Percentiles rank a stretch among this genome's conserved stretches.
Evolutionary conservation across 805 yeast species (phyloP).

Genomic region (Candida xiaguanensis): DNA sequence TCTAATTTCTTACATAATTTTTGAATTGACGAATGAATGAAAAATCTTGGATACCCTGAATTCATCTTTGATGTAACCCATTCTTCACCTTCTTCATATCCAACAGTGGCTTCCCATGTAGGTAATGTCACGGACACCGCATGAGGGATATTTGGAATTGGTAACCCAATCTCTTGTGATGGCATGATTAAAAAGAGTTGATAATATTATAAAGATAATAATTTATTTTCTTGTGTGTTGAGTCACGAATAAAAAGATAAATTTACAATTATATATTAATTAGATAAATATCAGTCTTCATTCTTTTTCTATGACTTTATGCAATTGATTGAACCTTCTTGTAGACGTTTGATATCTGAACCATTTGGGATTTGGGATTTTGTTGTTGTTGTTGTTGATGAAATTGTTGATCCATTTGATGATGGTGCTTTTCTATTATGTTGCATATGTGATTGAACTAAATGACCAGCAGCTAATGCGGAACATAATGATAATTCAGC

Average conservation of each 20-base stretch:
- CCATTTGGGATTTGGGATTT: slow-evolving; percentile 6
- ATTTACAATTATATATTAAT: neutral
- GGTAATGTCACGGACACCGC: slow-evolving; percentile 95
- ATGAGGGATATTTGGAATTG: slow-evolving; percentile 89
- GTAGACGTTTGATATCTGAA: slow-evolving; percentile 41
- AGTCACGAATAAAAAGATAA: neutral
- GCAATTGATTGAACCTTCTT: slow-evolving; percentile 74
- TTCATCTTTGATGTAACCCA: slow-evolving; percentile 75
- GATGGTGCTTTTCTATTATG: slow-evolving; percentile 74
- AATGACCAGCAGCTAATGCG: slow-evolving; percentile 97
- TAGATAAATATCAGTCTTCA: neutral
- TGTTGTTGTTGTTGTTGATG: slow-evolving; percentile 7
- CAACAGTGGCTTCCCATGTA: slow-evolving; percentile 91
- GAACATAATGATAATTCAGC: slow-evolving; percentile 93
- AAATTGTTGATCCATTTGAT: slow-evolving; percentile 29
- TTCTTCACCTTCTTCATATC: slow-evolving; percentile 85
- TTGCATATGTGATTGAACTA: slow-evolving; percentile 96
- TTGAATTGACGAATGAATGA: slow-evolving; percentile 61
- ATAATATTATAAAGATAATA: too few species aligned
- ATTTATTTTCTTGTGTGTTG: neutral
- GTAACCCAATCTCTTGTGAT: slow-evolving; percentile 61
- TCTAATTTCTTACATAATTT: slow-evolving; percentile 53
- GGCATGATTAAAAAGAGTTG: slow-evolving; percentile 18
- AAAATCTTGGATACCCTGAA: slow-evolving; percentile 88
- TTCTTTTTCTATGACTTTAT: slow-evolving; percentile 47